phyloP scores from a whole-genome alignment of 495 filamentous ascomycete species.

The Lasiosphaeriaceae sp. region DNA sequence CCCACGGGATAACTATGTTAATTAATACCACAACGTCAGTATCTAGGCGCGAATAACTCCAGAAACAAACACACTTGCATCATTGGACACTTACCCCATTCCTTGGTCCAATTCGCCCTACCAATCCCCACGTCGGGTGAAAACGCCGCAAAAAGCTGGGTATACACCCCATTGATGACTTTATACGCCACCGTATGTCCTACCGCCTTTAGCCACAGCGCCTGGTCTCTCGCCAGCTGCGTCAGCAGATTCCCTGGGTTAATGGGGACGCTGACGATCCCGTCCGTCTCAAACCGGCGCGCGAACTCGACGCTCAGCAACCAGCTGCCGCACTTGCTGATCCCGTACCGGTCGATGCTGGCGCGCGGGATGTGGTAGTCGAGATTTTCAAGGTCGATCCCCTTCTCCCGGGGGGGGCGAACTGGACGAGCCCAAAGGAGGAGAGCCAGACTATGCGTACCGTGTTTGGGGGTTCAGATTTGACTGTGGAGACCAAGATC shows the following conservation, averaged over 20 bases:
- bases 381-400: conserved; percentile 10
- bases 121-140: conserved; percentile 29
- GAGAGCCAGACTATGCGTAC: conserved; percentile 45
- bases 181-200: conserved; percentile 18
- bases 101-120: conserved; percentile 7
- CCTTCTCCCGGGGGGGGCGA: conserved; percentile 16
- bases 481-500: conserved; percentile 27
- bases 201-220: neutral
- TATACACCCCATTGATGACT: conserved; percentile 40
- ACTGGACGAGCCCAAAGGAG: conserved; percentile 17
- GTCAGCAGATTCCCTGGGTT: conserved; percentile 33
- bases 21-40: neutral
- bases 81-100: conserved; percentile 1
- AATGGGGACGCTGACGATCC: conserved; percentile 28
- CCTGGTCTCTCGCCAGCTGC: conserved; percentile 32
- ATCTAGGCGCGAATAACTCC: neutral
- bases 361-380: conserved; percentile 6
- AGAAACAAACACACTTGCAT: neutral
- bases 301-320: conserved; percentile 35
- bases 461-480: conserved; percentile 8
- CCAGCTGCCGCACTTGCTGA: conserved; percentile 40
- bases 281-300: conserved; percentile 19
- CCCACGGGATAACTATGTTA: conserved; percentile 22
- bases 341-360: conserved; percentile 24
- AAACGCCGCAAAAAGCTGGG: conserved; percentile 42